These are phyloP conservation scores for Leptomonas seymouri DNA, from an alignment of 208 protist genomes.

Conservation along the genomic window DNA sequence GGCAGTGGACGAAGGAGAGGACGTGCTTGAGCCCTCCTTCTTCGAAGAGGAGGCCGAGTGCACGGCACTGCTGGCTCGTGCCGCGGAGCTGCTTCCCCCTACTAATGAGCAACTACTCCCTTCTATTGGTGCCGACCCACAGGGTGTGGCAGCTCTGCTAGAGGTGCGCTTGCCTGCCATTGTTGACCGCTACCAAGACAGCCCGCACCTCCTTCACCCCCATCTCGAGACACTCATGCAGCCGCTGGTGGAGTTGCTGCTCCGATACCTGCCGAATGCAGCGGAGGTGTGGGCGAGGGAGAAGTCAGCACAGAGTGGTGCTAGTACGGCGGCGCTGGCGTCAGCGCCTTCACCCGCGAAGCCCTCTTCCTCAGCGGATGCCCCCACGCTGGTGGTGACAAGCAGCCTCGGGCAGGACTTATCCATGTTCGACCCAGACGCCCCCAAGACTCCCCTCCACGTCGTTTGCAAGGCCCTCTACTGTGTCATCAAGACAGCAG, in stretches of 20 bases:
- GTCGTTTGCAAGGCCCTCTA: constrained; percentile 90
- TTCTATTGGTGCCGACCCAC: constrained; percentile 59
- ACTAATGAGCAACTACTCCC: constrained; percentile 45
- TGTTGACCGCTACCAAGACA: constrained; percentile 95
- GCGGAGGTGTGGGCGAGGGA: constrained; percentile 48
- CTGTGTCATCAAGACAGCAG: constrained; percentile 93
- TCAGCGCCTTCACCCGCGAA: not conserved
- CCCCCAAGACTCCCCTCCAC: constrained; percentile 68
- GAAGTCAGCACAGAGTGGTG: not conserved
- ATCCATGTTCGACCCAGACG: constrained; percentile 83
- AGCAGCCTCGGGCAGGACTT: constrained; percentile 64
- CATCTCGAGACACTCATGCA: constrained; percentile 87
- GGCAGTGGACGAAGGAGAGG: constrained; percentile 25
- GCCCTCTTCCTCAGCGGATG: not conserved
- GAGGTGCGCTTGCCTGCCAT: constrained; percentile 63
- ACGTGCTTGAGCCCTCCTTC: constrained; percentile 64
- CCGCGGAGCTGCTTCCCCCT: constrained; percentile 38
- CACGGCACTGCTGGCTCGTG: constrained; percentile 41
- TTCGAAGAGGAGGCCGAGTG: constrained; percentile 82
- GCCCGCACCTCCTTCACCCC: constrained; percentile 91
- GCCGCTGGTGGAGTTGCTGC: constrained; percentile 74
- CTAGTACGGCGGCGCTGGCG: not conserved
- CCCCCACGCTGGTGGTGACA: constrained; percentile 21
- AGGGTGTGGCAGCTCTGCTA: constrained; percentile 63
- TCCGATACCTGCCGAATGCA: constrained; percentile 49